Evolutionary conservation across 1,284 basidiomycete genomes (phyloP).

Genomic region (Ustilago cynodontis): DNA sequence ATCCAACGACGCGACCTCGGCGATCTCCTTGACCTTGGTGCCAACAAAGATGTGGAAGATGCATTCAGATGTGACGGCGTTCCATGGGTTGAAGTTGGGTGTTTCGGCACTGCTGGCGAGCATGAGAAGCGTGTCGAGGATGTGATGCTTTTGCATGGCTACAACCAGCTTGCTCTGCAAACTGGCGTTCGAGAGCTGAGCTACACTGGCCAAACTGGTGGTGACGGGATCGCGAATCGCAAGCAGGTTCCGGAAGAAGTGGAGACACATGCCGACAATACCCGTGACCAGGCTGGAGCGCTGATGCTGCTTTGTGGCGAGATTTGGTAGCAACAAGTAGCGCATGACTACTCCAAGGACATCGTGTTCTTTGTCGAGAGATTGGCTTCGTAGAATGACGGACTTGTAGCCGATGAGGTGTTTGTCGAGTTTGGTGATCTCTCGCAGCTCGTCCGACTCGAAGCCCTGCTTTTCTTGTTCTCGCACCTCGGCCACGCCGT

Average conservation of each 20-base stretch:
- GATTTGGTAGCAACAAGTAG: slow-evolving; percentile 62
- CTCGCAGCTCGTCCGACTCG: slow-evolving; percentile 49
- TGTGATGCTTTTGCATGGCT: slow-evolving; percentile 56
- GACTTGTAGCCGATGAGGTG: slow-evolving; percentile 67
- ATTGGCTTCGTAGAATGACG: slow-evolving; percentile 58
- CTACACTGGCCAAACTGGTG: slow-evolving; percentile 56
- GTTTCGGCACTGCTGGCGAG: slow-evolving; percentile 64
- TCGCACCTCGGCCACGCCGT: slow-evolving; percentile 61
- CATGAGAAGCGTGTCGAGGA: slow-evolving; percentile 67
- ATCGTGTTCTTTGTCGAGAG: slow-evolving; percentile 47
- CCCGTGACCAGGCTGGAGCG: slow-evolving; percentile 63
- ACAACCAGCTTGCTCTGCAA: slow-evolving; percentile 64
- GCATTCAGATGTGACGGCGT: slow-evolving; percentile 63
- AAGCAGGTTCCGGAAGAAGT: slow-evolving; percentile 69
- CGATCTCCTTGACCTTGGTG: slow-evolving; percentile 43
- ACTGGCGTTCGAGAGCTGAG: slow-evolving; percentile 56
- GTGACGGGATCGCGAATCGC: slow-evolving; percentile 65
- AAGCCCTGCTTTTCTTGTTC: slow-evolving; percentile 60
- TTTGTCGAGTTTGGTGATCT: slow-evolving; percentile 54
- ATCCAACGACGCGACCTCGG: slow-evolving; percentile 17
- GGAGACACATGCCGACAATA: slow-evolving; percentile 66
- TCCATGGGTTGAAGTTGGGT: slow-evolving; percentile 62
- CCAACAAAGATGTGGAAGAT: slow-evolving; percentile 67
- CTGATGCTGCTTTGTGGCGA: slow-evolving; percentile 59
- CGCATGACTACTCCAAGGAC: slow-evolving; percentile 62